Percentiles rank a stretch among this genome's conserved stretches.
Conservation (phyloP, 306 rosid species). For the Comarum palustre region DNA sequence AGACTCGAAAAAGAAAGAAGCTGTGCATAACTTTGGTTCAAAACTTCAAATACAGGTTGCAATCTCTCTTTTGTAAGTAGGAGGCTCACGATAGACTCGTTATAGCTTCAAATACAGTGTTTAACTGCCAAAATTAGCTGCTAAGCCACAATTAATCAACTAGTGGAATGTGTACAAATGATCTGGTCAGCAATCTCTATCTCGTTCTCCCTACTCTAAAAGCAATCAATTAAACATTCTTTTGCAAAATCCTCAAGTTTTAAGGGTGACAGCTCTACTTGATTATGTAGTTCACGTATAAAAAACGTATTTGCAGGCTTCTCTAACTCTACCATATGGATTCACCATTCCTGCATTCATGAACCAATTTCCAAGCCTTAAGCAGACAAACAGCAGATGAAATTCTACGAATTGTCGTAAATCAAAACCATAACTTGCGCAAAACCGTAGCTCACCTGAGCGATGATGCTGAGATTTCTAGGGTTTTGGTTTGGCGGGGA, state of each 20-base stretch:
- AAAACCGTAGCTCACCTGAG: background rate
- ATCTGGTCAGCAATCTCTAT: background rate
- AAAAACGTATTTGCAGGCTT: constrained; percentile 29
- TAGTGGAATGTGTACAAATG: background rate
- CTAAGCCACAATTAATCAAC: background rate
- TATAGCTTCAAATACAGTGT: too few species aligned
- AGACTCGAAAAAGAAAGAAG: background rate
- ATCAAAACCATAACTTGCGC: background rate
- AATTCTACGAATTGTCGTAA: background rate
- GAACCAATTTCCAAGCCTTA: background rate
- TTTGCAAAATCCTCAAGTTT: background rate
- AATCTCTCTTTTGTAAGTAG: too few species aligned
- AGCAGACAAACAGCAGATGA: background rate
- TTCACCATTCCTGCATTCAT: background rate
- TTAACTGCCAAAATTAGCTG: background rate
- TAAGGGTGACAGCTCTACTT: background rate
- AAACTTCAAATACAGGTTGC: too few species aligned
- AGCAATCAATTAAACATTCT: background rate
- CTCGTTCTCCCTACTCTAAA: background rate
- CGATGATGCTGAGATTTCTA: background rate
- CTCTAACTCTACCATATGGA: background rate
- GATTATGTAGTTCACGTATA: background rate
- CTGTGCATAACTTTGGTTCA: background rate
- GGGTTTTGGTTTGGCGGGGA: background rate
- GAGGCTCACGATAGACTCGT: too few species aligned